Base-by-base conservation (phyloP, 331 rosid genomes). In the Spiraea crenata region DNA sequence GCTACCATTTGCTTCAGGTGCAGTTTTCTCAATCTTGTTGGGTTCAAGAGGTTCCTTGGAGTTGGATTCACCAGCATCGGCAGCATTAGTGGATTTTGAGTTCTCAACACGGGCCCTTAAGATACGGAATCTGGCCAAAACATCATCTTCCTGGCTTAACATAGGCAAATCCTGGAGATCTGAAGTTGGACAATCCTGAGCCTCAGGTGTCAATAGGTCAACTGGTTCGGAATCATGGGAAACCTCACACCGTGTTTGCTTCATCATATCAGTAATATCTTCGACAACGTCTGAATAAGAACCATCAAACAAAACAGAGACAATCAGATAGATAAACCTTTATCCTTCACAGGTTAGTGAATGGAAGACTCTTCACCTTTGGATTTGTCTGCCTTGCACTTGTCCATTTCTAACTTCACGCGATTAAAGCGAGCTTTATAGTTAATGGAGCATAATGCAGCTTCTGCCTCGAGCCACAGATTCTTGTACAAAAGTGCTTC, bases 401-500 rank as follows among this genome's bases (percentile, higher is more conserved):
- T 83, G 72, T 89, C 93, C 88, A 89, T 89, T 84, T 91, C 93
- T 63, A 49, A 74, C 83, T 86, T 95, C 78, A 88, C 71, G 61
- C 86, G 83, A 80, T 80, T 76, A 76, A 79, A 91, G 25, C 96
- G 99, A 76, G 85, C 91, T 78, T 65, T 95, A 79, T 78, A 89
- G 61, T 70, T 76, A 71, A 77, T 45, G 31, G 93, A 84, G 80
- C 96, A 95, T n/a, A 95, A 73, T 67, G 80, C 86, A 82, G 99
- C 99, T 82, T 95, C 99, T 65, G 99, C 96, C 79, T 95, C 96
- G 6, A 91, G 96, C 99, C 99, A 95, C 10, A 95, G 89, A 70
- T 88, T 85, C 82, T 83, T 95, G 77, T 83, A 95, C 65, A 95
- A 77, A 42, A 71, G 73, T 79, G 85, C 38, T 70, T 86, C 85